Percentiles rank a stretch among this genome's conserved stretches.
These are phyloP conservation scores for Alternaria infectoria DNA, from an alignment of 2,329 filamentous ascomycete genomes.

Conservation along the genomic window DNA sequence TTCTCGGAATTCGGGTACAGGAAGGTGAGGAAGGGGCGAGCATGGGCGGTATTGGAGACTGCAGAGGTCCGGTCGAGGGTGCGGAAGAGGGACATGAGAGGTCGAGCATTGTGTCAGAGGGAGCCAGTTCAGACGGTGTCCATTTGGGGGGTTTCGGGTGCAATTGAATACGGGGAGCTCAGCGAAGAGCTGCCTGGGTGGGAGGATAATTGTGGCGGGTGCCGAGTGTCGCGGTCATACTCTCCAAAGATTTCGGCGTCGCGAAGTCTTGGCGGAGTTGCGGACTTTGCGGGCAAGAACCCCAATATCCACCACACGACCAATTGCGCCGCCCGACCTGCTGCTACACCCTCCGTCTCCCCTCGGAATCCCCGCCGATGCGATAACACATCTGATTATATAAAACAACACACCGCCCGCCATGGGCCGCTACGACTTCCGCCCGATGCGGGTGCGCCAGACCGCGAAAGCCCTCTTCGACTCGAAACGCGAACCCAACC, in stretches of 20 bases:
- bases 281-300: constrained; percentile 12
- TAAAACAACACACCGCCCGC: constrained; percentile 8
- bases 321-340: constrained; percentile 7
- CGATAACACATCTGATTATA: neutral
- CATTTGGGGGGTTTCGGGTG: constrained; percentile 12
- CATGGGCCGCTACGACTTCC: constrained; percentile 62
- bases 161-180: constrained; percentile 21
- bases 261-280: constrained; percentile 16
- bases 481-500: constrained; percentile 47
- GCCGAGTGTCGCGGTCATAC: neutral
- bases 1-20: constrained; percentile 34
- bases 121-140: constrained; percentile 19
- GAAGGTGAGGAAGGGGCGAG: constrained; percentile 39
- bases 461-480: constrained; percentile 59
- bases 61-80: constrained; percentile 60
- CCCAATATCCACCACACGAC: constrained; percentile 2
- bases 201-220: constrained; percentile 3
- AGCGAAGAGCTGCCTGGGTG: constrained; percentile 15
- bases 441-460: constrained; percentile 59
- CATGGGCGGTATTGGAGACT: constrained; percentile 53
- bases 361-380: neutral
- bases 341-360: neutral
- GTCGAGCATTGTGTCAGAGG: constrained; percentile 63
- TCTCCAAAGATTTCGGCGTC: constrained; percentile 13
- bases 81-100: constrained; percentile 69